Conservation (phyloP, 306 rosid genomes). For the Nissolia schottii region DNA sequence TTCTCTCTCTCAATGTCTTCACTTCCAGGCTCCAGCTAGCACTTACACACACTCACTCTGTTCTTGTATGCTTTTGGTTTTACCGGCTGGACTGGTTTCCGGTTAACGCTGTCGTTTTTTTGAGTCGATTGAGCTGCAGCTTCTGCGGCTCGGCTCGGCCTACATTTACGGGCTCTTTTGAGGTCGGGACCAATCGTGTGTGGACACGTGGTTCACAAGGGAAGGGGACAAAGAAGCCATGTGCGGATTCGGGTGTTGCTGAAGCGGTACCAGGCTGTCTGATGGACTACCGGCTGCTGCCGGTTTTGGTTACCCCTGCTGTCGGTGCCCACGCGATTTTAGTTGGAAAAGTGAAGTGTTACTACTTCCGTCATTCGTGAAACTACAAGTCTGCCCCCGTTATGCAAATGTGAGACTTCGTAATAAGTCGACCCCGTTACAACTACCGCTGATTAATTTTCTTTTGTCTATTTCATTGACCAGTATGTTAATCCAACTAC, state of each 20-base stretch:
- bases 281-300: slow-evolving; percentile 29
- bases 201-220: not conserved
- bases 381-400: slow-evolving; percentile 23
- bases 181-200: not conserved
- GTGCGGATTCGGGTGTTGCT: not conserved
- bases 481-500: not conserved
- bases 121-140: not conserved
- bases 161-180: not conserved
- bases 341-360: not conserved
- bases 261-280: slow-evolving; percentile 47
- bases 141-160: not conserved
- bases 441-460: not conserved
- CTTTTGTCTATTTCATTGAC: not conserved
- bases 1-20: slow-evolving; percentile 15
- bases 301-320: slow-evolving; percentile 22
- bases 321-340: slow-evolving; percentile 57
- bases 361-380: not conserved
- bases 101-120: not conserved
- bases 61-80: slow-evolving; percentile 12
- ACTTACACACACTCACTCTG: slow-evolving; percentile 9
- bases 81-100: slow-evolving; percentile 41
- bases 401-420: not conserved
- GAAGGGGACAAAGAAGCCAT: not conserved
- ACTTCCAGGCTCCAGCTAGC: slow-evolving; percentile 20
- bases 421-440: not conserved